phyloP scores from a whole-genome alignment of 441 rosid species.

The Isatis lusitanica region DNA sequence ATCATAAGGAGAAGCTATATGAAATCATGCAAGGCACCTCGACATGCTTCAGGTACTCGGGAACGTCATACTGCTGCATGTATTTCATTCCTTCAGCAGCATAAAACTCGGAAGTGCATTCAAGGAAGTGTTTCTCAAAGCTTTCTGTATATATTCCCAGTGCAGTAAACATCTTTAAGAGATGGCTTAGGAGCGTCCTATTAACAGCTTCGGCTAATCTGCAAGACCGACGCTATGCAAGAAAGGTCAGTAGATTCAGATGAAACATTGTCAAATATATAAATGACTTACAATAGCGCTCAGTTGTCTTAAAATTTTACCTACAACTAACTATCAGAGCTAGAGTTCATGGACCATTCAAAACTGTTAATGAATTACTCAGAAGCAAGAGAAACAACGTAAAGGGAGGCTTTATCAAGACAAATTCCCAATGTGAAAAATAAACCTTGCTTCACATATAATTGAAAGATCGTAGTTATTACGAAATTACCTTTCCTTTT shows the following conservation, averaged over 20 bases:
- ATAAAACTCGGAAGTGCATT: constrained; percentile 91
- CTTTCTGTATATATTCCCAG: constrained; percentile 91
- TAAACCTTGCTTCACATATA: background rate
- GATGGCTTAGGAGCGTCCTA: constrained; percentile 87
- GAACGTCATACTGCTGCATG: constrained; percentile 95
- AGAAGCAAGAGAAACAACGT: background rate
- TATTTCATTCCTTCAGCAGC: constrained; percentile 95
- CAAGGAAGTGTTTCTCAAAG: constrained; percentile 94
- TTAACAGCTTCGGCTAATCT: constrained; percentile 94
- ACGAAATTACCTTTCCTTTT: constrained; percentile 77
- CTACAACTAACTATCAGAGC: background rate
- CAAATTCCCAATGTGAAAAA: background rate
- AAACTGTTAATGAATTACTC: background rate
- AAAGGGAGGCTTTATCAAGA: background rate
- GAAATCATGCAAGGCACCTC: constrained; percentile 56
- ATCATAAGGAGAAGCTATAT: background rate
- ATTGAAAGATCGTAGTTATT: background rate
- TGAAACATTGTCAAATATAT: background rate
- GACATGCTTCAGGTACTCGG: constrained; percentile 97
- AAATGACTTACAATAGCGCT: background rate
- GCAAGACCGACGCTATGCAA: constrained; percentile 27
- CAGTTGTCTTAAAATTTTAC: background rate
- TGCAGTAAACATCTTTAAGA: constrained; percentile 97
- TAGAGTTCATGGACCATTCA: background rate
- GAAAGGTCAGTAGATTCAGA: constrained; percentile 8